phyloP scores from a whole-genome alignment of 2,329 filamentous ascomycete species.

The Pestalotiopsis sp. region DNA sequence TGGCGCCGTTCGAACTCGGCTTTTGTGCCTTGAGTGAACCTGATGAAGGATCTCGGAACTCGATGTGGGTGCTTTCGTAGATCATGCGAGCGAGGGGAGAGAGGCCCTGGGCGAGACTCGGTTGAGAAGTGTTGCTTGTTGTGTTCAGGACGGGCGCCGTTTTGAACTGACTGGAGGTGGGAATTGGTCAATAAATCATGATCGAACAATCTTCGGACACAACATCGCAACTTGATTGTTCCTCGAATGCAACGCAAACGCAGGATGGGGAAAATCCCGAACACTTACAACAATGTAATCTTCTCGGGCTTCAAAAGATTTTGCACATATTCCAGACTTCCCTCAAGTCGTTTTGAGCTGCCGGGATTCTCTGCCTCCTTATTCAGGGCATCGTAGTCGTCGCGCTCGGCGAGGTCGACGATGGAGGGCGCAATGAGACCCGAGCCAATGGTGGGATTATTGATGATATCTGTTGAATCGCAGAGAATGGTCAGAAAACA shows the following conservation, averaged over 20 bases:
- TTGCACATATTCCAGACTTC: constrained; percentile 74
- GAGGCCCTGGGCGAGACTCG: constrained; percentile 42
- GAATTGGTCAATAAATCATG: constrained; percentile 25
- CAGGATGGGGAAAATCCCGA: background rate
- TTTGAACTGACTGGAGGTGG: constrained; percentile 59
- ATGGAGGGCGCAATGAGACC: constrained; percentile 55
- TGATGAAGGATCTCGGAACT: constrained; percentile 42
- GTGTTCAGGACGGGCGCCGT: constrained; percentile 40
- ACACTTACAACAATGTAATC: constrained; percentile 66
- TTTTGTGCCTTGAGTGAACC: constrained; percentile 31
- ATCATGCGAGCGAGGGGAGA: constrained; percentile 55
- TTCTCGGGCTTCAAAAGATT: constrained; percentile 74
- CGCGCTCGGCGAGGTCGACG: constrained; percentile 50
- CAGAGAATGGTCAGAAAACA: constrained; percentile 7
- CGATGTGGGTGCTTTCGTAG: constrained; percentile 43
- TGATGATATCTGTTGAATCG: constrained; percentile 59
- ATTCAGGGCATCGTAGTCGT: constrained; percentile 70
- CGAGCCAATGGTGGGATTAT: constrained; percentile 63
- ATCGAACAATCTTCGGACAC: background rate
- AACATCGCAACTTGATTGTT: too few species aligned
- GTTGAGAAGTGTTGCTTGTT: constrained; percentile 28
- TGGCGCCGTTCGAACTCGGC: constrained; percentile 33
- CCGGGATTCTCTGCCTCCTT: constrained; percentile 63
- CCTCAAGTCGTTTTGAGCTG: constrained; percentile 68
- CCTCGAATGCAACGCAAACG: background rate